Conservation (phyloP, 2,329 filamentous ascomycete genomes). For the Phaeophleospora eucalypticola region DNA sequence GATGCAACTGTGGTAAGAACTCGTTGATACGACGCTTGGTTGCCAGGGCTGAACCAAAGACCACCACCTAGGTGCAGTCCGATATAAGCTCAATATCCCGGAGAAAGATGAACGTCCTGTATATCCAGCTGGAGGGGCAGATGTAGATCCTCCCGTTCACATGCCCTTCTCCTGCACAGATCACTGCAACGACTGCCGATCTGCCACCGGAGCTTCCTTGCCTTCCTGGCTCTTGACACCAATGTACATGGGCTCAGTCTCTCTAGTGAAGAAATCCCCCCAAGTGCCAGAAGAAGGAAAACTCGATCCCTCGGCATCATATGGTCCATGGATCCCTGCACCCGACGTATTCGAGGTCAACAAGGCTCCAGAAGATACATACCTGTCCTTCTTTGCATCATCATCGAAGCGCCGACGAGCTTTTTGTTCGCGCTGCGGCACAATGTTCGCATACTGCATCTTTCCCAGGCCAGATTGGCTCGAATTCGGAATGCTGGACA, state of each 20-base stretch:
- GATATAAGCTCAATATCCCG: not conserved
- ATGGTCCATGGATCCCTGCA: not conserved
- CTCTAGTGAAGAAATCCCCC: not conserved
- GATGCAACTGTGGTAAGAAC: not conserved
- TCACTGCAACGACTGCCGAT: not conserved
- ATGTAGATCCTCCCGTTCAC: not conserved
- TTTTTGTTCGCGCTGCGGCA: not conserved
- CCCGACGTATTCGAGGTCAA: not conserved
- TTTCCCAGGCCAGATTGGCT: not conserved
- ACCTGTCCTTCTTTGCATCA: not conserved
- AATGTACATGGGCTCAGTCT: not conserved
- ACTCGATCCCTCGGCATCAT: not conserved
- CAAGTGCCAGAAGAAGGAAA: not conserved
- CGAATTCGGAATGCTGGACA: not conserved
- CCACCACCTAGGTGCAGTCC: not conserved
- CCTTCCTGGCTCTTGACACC: not conserved
- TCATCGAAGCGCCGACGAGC: not conserved
- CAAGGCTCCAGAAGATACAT: not conserved
- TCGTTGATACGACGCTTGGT: too few species aligned
- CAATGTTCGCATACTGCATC: not conserved
- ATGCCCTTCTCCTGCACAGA: not conserved
- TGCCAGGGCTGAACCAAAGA: too few species aligned
- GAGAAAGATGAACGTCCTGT: not conserved
- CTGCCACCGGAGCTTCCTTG: not conserved
- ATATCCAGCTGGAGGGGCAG: not conserved